A percentile compares a stretch with the other conserved stretches of the same genome.
These are phyloP conservation scores for Blastobotrys mokoenaii DNA, from an alignment of 805 yeast species.

Conservation along the genomic window DNA sequence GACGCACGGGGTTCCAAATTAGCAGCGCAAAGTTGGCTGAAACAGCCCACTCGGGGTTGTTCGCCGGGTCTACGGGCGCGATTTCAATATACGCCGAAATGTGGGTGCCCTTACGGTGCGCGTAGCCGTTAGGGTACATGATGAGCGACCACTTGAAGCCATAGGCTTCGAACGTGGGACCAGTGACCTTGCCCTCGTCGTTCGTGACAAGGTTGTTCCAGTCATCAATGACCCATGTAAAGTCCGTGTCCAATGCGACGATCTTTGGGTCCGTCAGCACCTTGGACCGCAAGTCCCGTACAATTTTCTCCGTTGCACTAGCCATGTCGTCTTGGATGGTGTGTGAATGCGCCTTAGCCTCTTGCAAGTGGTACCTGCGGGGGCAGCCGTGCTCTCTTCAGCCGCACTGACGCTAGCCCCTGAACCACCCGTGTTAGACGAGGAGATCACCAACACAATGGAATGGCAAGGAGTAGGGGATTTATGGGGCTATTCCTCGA, in stretches of 20 bases:
- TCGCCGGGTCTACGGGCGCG: neutral
- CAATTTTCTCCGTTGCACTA: too few species aligned
- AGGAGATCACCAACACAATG: too few species aligned
- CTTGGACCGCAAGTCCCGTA: neutral
- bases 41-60: neutral
- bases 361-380: too few species aligned
- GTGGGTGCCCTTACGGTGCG: constrained; percentile 1
- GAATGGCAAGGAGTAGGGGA: too few species aligned
- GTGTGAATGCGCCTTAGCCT: too few species aligned
- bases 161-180: neutral
- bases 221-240: constrained; percentile 1
- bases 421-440: too few species aligned
- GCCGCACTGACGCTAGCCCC: too few species aligned
- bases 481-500: too few species aligned
- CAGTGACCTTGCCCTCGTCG: neutral
- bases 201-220: neutral
- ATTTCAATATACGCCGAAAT: neutral
- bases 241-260: neutral
- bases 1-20: neutral
- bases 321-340: too few species aligned
- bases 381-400: too few species aligned
- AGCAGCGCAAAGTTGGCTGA: neutral
- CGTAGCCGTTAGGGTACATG: neutral
- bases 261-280: neutral
- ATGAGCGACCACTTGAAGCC: neutral